Base-by-base conservation (phyloP, 192 early-diverging fungal species). In the Coemansia sp. region DNA sequence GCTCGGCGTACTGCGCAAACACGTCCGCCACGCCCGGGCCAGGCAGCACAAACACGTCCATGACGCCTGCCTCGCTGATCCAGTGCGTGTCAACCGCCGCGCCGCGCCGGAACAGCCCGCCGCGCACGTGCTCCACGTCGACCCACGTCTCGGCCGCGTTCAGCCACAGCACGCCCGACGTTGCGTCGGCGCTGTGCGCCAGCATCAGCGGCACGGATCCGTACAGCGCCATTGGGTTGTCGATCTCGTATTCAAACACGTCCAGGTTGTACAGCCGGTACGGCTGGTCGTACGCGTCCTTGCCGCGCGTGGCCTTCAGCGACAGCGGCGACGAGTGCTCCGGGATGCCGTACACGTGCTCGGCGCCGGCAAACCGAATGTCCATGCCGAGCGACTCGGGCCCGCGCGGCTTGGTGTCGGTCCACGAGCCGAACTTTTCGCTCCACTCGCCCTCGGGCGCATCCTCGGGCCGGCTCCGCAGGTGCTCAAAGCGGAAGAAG, bases 61-160 rank as follows among this genome's bases (percentile, higher is more conserved):
- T 45, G 6, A 88, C 72, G 21, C 95, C 95, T 0, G 95, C 85
- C 66, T 99, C 97, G 57, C 90, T 87, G 69, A 95, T 88, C 92
- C 94, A 98, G 58, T 99, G 97, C 1, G 93, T 92, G 31, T 49
- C 47, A 45, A 64, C 71, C 6, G 56, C 67, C 0, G 61, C 28
- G 38, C 64, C 33, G 28, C 63, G 52, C 31, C 61, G 65, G 30
- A 73, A 68, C 53, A 77, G 51, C 58, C 57, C 73, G 29, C 64
- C 65, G 48, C 75, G 71, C 24, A 63, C 76, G 66, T 88, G 92
- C 27, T 91, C 89, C 32, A 99, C 85, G 61, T 99, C 97, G 21
- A 99, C 84, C 97, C 97, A 99, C 49, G 95, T 98, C 72, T 99
- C 97, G 2, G 97, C 92, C 2, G 93, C 80, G 58, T 96, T 99